A percentile compares a stretch with the other conserved stretches of the same genome.
These are phyloP conservation scores for Heritiera fomes DNA, from an alignment of 345 rosid genomes.

Conservation along the genomic window DNA sequence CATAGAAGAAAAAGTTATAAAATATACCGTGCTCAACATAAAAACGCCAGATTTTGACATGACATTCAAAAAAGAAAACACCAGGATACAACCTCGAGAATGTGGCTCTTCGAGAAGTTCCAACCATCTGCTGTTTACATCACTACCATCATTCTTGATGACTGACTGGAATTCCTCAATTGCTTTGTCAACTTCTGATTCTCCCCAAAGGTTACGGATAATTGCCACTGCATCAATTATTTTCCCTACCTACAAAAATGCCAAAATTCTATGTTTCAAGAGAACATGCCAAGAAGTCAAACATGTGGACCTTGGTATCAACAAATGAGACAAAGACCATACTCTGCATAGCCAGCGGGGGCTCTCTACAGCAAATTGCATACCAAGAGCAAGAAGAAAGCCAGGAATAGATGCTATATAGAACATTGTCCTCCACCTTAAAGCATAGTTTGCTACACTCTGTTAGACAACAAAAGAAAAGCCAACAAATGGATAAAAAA, in stretches of 20 bases:
- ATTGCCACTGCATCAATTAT: conserved; percentile 58
- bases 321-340: conserved; percentile 24
- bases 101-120: conserved; percentile 77
- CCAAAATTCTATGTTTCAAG: conserved; percentile 8
- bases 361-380: conserved; percentile 84
- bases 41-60: neutral
- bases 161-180: conserved; percentile 61
- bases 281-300: conserved; percentile 19
- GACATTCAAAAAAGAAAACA: conserved; percentile 30
- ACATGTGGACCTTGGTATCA: conserved; percentile 8
- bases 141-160: conserved; percentile 52
- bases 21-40: neutral
- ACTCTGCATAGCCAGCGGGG: conserved; percentile 89
- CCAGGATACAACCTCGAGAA: conserved; percentile 73
- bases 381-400: conserved; percentile 55
- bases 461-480: neutral
- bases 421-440: conserved; percentile 85
- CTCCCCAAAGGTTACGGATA: conserved; percentile 65
- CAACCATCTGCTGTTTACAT: conserved; percentile 57
- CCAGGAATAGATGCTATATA: conserved; percentile 63
- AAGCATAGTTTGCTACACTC: conserved; percentile 21
- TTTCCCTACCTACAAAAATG: conserved; percentile 52
- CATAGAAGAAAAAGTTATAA: neutral
- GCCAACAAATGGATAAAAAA: neutral
- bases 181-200: conserved; percentile 53